Conservation (phyloP, 441 rosid genomes). For the Populus tomentosa region DNA sequence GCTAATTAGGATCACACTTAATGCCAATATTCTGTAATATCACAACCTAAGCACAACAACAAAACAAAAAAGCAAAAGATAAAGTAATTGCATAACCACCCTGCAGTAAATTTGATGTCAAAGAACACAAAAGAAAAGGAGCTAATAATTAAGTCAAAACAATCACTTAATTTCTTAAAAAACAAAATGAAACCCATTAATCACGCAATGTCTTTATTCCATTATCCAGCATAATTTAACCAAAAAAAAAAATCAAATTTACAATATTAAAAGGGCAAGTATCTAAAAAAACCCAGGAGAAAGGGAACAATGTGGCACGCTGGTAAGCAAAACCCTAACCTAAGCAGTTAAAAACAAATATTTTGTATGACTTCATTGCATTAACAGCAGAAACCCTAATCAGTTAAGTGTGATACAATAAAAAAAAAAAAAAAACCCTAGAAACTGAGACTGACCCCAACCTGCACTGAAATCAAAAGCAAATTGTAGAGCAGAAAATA, state of each 20-base stretch:
- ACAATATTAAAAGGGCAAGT: background rate
- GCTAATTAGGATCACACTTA: too few relatives aligned
- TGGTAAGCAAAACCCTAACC: background rate
- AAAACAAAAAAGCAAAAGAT: background rate
- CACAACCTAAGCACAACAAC: constrained; percentile 9
- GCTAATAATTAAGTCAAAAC: background rate
- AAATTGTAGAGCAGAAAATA: too few relatives aligned
- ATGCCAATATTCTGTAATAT: background rate
- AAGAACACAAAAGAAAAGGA: background rate
- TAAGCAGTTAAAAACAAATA: background rate
- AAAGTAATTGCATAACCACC: too few relatives aligned
- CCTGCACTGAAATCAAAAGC: background rate
- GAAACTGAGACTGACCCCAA: background rate
- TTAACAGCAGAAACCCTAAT: background rate
- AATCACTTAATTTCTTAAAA: background rate
- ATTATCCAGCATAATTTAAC: background rate
- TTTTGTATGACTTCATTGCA: background rate
- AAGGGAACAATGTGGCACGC: background rate
- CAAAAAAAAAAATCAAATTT: too few relatives aligned
- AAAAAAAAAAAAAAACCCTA: background rate
- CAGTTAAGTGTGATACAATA: background rate
- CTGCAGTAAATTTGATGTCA: background rate
- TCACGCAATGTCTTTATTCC: too few relatives aligned
- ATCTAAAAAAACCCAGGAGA: background rate
- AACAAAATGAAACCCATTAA: background rate